phyloP scores from a whole-genome alignment of 1,139 yeast genomes.

The Diutina sp. region DNA sequence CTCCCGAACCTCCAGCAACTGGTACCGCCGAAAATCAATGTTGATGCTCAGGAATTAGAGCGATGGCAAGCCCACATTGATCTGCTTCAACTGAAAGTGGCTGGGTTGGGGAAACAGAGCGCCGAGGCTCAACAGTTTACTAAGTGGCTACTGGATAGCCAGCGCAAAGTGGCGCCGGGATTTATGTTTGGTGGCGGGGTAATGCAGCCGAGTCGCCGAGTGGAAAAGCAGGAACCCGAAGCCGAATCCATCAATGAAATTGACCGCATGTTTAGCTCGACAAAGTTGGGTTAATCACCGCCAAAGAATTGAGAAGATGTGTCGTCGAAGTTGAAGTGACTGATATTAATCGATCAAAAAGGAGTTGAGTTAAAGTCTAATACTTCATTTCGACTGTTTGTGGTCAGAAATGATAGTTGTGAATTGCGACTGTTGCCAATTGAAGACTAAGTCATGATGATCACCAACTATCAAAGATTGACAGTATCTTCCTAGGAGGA shows the following conservation, averaged over 20 bases:
- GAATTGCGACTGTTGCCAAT: no score
- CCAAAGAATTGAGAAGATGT: no score
- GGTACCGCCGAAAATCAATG: not conserved
- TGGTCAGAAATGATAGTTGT: no score
- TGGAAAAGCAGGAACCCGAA: not conserved
- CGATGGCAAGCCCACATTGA: not conserved
- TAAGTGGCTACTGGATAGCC: not conserved
- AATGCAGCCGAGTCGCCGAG: not conserved
- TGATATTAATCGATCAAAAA: no score
- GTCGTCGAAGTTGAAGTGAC: no score
- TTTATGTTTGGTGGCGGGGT: constrained; percentile 2
- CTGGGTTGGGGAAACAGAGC: not conserved
- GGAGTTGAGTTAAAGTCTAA: no score
- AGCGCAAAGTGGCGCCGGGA: not conserved
- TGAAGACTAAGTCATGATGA: no score
- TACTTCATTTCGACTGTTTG: no score
- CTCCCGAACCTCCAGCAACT: not conserved
- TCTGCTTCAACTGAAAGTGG: not conserved
- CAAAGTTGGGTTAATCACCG: not conserved
- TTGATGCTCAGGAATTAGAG: not conserved
- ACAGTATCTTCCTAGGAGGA: no score
- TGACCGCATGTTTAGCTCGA: not conserved
- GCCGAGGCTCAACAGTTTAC: not conserved
- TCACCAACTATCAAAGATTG: no score
- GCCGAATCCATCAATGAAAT: not conserved